Conservation (phyloP, 1,284 basidiomycete species). For the Grifola frondosa region DNA sequence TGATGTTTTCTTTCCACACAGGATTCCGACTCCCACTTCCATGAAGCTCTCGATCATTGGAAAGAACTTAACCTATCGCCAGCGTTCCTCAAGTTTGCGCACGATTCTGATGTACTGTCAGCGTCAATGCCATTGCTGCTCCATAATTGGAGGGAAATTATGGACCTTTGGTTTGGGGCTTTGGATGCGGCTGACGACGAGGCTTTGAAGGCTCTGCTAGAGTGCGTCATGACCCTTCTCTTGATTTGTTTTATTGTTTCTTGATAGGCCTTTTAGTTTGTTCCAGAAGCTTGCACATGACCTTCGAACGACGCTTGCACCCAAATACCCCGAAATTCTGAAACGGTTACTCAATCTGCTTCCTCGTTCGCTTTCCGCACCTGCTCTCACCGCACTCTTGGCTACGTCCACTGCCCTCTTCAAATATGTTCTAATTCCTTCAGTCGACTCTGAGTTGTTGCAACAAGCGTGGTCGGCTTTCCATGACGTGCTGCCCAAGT, state of each 20-base stretch:
- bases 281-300: slow-evolving; percentile 76
- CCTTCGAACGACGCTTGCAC: slow-evolving; percentile 66
- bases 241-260: slow-evolving; percentile 6
- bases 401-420: slow-evolving; percentile 66
- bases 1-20: slow-evolving; percentile 27
- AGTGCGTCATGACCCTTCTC: slow-evolving; percentile 52
- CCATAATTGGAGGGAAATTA: slow-evolving; percentile 74
- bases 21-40: slow-evolving; percentile 76
- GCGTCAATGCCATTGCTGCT: slow-evolving; percentile 80
- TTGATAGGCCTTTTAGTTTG: slow-evolving; percentile 45
- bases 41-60: slow-evolving; percentile 69
- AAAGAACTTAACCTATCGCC: slow-evolving; percentile 78
- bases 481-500: slow-evolving; percentile 49
- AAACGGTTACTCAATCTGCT: slow-evolving; percentile 57
- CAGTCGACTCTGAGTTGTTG: slow-evolving; percentile 47
- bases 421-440: slow-evolving; percentile 67
- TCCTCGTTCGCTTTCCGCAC: slow-evolving; percentile 52
- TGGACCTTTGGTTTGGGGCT: slow-evolving; percentile 58
- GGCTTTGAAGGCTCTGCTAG: slow-evolving; percentile 63
- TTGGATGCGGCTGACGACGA: slow-evolving; percentile 65
- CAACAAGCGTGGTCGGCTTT: slow-evolving; percentile 59
- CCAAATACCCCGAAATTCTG: slow-evolving; percentile 56
- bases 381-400: slow-evolving; percentile 62
- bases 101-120: slow-evolving; percentile 59
- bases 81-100: slow-evolving; percentile 71